Conservation (phyloP, 768 basidiomycete species). For the Melanogaster broomeanus region DNA sequence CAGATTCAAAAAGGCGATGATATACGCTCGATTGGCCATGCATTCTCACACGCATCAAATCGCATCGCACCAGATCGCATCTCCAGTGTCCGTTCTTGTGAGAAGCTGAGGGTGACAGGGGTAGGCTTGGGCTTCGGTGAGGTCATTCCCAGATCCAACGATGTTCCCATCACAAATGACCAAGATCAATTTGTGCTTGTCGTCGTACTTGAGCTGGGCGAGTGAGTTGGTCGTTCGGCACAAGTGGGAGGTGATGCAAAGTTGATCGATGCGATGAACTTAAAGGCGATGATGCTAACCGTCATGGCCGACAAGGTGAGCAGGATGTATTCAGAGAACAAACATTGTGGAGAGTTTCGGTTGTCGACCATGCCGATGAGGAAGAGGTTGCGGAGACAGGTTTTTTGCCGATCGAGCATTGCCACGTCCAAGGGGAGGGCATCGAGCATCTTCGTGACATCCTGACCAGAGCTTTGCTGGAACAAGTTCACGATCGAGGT, state of each 20-base stretch:
- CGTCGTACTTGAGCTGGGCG: constrained; percentile 93
- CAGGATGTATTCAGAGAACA: constrained; percentile 89
- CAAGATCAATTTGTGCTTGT: constrained; percentile 93
- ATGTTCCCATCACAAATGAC: constrained; percentile 98
- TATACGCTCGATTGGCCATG: background rate
- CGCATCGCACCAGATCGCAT: too few relatives aligned
- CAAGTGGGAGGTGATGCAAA: constrained; percentile 73
- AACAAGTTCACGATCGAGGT: constrained; percentile 71
- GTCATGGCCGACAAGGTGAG: constrained; percentile 88
- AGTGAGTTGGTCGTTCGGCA: constrained; percentile 91
- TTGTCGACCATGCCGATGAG: constrained; percentile 90
- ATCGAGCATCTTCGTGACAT: constrained; percentile 79
- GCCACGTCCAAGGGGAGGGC: constrained; percentile 57
- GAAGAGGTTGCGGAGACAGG: constrained; percentile 93
- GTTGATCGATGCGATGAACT: constrained; percentile 89
- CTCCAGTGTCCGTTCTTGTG: too few relatives aligned
- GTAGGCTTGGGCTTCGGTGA: too few relatives aligned
- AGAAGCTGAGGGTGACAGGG: too few relatives aligned
- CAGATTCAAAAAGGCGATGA: background rate
- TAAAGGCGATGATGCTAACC: constrained; percentile 95
- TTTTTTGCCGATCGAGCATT: constrained; percentile 70
- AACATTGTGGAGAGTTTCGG: constrained; percentile 88
- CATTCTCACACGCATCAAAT: background rate
- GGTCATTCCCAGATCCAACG: constrained; percentile 92
- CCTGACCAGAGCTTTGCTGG: constrained; percentile 69